Evolutionary conservation across 2,329 filamentous ascomycete species (phyloP).

Genomic region (Claviceps maximensis): DNA sequence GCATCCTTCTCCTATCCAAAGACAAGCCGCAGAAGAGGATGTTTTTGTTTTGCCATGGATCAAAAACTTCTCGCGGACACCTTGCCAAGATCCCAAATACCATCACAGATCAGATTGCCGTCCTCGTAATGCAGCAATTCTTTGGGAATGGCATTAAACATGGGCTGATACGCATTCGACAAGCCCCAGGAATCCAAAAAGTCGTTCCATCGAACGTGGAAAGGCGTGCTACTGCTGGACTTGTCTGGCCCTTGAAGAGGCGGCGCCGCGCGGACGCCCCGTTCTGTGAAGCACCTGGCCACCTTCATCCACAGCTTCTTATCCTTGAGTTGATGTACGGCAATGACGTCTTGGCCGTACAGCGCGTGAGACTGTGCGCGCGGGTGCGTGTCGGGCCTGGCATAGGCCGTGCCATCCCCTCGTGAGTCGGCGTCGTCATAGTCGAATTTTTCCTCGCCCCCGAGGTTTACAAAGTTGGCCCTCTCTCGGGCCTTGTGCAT

Average conservation of each 20-base stretch:
- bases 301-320: conserved; percentile 15
- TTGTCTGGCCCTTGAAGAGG: neutral
- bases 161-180: conserved; percentile 8
- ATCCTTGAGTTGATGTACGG: conserved; percentile 17
- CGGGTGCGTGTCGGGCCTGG: conserved; percentile 13
- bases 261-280: conserved; percentile 13
- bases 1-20: too few relatives aligned
- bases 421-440: conserved; percentile 16
- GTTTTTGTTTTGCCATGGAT: neutral
- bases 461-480: conserved; percentile 17
- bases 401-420: conserved; percentile 17
- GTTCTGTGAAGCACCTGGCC: conserved; percentile 16
- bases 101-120: conserved; percentile 14
- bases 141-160: conserved; percentile 13
- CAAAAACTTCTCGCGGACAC: neutral
- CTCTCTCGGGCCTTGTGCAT: conserved; percentile 14
- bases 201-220: conserved; percentile 12
- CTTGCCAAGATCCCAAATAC: conserved; percentile 14
- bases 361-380: conserved; percentile 14
- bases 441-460: conserved; percentile 18
- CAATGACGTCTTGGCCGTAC: conserved; percentile 11
- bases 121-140: conserved; percentile 10
- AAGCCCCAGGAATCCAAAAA: conserved; percentile 12
- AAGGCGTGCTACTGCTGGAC: conserved; percentile 4
- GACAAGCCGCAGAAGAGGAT: too few relatives aligned